phyloP scores from a whole-genome alignment of 345 rosid species.

The Toxicodendron radicans region DNA sequence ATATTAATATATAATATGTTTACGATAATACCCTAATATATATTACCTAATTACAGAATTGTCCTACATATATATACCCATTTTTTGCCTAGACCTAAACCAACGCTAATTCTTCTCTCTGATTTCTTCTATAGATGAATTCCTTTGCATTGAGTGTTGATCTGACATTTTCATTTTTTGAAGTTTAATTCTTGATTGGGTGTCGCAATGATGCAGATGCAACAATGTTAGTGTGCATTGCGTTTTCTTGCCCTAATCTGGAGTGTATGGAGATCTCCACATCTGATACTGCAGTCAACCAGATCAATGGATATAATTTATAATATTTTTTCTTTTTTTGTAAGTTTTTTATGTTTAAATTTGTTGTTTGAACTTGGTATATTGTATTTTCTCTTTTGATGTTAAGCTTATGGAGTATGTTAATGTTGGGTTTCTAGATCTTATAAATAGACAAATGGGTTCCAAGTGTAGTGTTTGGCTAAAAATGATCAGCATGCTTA shows the following conservation, averaged over 20 bases:
- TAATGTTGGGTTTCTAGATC: not conserved
- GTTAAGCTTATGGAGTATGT: not conserved
- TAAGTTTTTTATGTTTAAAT: not conserved
- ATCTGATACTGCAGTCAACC: slow-evolving; percentile 57
- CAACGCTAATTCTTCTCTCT: too few relatives aligned
- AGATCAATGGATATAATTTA: slow-evolving; percentile 75
- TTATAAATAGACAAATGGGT: not conserved
- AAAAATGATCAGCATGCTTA: not conserved
- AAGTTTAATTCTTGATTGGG: not conserved
- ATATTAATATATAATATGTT: too few relatives aligned
- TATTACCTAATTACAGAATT: too few relatives aligned
- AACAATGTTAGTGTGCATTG: slow-evolving; percentile 89
- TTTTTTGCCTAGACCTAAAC: too few relatives aligned
- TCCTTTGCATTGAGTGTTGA: not conserved
- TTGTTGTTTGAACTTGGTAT: not conserved
- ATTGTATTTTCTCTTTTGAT: not conserved
- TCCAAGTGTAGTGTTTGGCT: not conserved
- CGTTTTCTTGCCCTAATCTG: slow-evolving; percentile 88
- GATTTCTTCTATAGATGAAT: too few relatives aligned
- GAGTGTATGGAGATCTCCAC: slow-evolving; percentile 77
- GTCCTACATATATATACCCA: too few relatives aligned
- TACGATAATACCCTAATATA: too few relatives aligned
- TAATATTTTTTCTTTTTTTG: not conserved
- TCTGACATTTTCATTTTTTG: not conserved
- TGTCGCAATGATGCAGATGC: slow-evolving; percentile 82